Base-by-base conservation (phyloP, 2,329 filamentous ascomycete genomes). In the Ophiocordyceps sinensis region DNA sequence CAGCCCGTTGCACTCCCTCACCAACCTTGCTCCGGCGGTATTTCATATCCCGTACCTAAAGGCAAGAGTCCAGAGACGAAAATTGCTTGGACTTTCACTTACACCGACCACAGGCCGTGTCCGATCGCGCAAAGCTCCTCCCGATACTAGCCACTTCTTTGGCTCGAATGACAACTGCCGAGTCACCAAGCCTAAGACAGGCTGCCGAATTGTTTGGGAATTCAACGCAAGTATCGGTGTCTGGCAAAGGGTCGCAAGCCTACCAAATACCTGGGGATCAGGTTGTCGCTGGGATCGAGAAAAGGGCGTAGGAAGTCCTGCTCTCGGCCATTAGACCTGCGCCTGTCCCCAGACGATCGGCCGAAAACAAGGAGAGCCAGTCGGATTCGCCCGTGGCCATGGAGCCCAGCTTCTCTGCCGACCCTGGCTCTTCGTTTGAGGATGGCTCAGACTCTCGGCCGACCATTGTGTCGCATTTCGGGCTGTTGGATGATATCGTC, bases 1-100 rank as follows among this genome's bases (percentile, higher is more conserved):
- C n/a, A 48, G 36, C 11, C 35, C 45, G 14, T 35, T 47, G 4
- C 45, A 46, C 12, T 50, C 55, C 8, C 47, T 65, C 10, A 45
- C 46, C 2, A 43, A 42, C 3, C 37, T 64, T 6, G 51, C 52
- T 4, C 62, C 62, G 0, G 57, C 57, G 14, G 58, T 64, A 14
- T 64, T 65, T 26, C 47, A 62, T 39, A 48, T 58, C 23, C 47
- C 51, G 14, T 62, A 62, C 48, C 49, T 64, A 12, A 53, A 54
- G 47, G 62, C 62, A 49, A 30, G 43, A 14, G 13, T 12, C 17
- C 5, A 7, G 19, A 15, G 5, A 3, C 11, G n/a, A 19, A 12
- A 1, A 12, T 7, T 8, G 14, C 6, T 10, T 21, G 19, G 15
- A 12, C 13, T n/a, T 32, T 32, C 17, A 28, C 47, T 52, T 23